A percentile compares a stretch with the other conserved stretches of the same genome.
Evolutionary conservation across 78 protist species (phyloP).

Genomic region (Monocercomonoides exilis): DNA sequence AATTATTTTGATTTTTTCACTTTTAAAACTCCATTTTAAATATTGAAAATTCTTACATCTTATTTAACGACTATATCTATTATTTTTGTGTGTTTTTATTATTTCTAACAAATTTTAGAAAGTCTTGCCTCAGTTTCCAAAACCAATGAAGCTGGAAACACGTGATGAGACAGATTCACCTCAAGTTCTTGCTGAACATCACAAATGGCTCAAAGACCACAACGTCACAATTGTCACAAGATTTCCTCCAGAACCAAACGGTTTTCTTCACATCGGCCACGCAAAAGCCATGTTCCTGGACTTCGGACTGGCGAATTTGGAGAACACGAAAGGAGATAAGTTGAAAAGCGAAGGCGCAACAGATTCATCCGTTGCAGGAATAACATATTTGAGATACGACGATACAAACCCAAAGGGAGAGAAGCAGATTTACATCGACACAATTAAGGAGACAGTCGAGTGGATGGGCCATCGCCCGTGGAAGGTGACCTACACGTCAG

Average conservation of each 20-base stretch:
- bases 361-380: background rate
- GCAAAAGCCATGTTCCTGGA: slow-evolving; percentile 91
- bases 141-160: background rate
- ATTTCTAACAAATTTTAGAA: background rate
- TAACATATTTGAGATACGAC: slow-evolving; percentile 81
- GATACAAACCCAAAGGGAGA: slow-evolving; percentile 98
- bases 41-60: no score
- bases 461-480: slow-evolving; percentile 87
- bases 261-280: slow-evolving; percentile 98
- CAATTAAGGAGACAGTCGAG: slow-evolving; percentile 61
- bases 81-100: background rate
- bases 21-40: no score
- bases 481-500: slow-evolving; percentile 74
- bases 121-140: background rate
- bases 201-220: slow-evolving; percentile 36
- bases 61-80: no score
- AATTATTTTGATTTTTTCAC: no score
- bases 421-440: slow-evolving; percentile 68
- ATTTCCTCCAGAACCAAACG: slow-evolving; percentile 99
- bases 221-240: slow-evolving; percentile 77
- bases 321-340: background rate
- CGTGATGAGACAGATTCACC: background rate
- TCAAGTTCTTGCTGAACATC: background rate
- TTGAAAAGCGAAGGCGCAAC: background rate
- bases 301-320: slow-evolving; percentile 74